Percentiles rank a stretch among this genome's conserved stretches.
Conservation (phyloP, 2,329 filamentous ascomycete species). For the Colletotrichum noveboracense region DNA sequence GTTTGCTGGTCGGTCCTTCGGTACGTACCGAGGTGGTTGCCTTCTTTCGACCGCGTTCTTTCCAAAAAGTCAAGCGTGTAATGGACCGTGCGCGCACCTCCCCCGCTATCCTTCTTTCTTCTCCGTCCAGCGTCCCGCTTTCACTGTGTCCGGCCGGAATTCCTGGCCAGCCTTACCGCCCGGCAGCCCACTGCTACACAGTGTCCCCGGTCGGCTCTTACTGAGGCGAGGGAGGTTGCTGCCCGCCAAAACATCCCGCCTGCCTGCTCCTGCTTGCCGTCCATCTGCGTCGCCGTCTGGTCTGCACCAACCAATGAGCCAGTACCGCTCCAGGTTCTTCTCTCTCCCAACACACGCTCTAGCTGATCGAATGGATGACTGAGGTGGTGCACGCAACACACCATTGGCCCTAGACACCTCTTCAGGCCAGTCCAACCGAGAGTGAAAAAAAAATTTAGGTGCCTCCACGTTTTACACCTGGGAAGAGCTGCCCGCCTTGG, state of each 20-base stretch:
- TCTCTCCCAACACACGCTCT: neutral
- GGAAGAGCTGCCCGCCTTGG: neutral
- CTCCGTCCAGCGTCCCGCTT: slow-evolving; percentile 4
- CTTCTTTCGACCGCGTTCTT: neutral
- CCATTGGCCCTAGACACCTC: neutral
- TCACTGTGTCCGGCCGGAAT: neutral
- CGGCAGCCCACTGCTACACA: neutral
- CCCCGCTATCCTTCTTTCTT: slow-evolving; percentile 8
- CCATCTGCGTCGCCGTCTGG: neutral
- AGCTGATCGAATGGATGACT: neutral
- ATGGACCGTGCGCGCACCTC: slow-evolving; percentile 7
- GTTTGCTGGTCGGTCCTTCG: neutral
- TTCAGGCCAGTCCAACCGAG: neutral
- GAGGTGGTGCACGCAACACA: neutral
- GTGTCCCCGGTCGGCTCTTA: neutral
- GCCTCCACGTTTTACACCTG: neutral
- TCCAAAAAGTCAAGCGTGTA: neutral
- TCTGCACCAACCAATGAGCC: neutral
- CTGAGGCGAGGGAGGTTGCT: neutral
- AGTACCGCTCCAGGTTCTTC: neutral
- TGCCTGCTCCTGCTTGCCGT: neutral
- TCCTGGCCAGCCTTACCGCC: neutral
- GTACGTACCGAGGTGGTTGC: neutral
- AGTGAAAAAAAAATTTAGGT: neutral
- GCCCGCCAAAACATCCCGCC: neutral